These are phyloP conservation scores for Fusarium siculi DNA, from an alignment of 2,329 filamentous ascomycete genomes.

Conservation along the genomic window DNA sequence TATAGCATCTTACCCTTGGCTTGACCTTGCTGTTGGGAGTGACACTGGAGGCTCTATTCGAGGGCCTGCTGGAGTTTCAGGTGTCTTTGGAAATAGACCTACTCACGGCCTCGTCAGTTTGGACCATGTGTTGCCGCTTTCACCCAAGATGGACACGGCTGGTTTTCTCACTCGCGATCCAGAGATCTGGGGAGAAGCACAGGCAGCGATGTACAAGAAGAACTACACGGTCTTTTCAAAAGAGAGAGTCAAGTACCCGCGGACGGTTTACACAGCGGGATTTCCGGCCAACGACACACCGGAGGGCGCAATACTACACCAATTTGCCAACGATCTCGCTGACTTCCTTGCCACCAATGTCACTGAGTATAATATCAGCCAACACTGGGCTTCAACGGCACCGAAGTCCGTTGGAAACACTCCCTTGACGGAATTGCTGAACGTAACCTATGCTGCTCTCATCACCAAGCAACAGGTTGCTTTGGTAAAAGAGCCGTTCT, in stretches of 20 bases:
- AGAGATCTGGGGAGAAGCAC: not conserved
- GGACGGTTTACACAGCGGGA: not conserved
- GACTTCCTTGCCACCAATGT: not conserved
- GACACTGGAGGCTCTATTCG: constrained; percentile 51
- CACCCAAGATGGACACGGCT: not conserved
- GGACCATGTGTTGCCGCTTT: not conserved
- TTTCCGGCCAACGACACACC: not conserved
- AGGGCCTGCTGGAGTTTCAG: constrained; percentile 55
- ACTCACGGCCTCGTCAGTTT: constrained; percentile 51
- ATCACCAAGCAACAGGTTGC: not conserved
- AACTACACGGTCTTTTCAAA: not conserved
- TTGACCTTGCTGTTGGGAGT: constrained; percentile 46
- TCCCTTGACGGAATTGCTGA: not conserved
- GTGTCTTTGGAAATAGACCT: constrained; percentile 59
- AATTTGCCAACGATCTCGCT: not conserved
- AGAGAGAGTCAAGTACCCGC: rapidly evolving
- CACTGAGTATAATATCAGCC: not conserved
- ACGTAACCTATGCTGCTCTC: not conserved
- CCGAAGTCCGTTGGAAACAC: not conserved
- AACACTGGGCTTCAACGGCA: not conserved
- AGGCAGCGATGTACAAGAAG: not conserved
- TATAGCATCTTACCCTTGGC: constrained; percentile 55
- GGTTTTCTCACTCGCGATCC: not conserved
- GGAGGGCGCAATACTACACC: not conserved
- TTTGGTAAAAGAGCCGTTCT: not conserved